Conservation (phyloP, 805 yeast species). For the Sugiyamaella americana region DNA sequence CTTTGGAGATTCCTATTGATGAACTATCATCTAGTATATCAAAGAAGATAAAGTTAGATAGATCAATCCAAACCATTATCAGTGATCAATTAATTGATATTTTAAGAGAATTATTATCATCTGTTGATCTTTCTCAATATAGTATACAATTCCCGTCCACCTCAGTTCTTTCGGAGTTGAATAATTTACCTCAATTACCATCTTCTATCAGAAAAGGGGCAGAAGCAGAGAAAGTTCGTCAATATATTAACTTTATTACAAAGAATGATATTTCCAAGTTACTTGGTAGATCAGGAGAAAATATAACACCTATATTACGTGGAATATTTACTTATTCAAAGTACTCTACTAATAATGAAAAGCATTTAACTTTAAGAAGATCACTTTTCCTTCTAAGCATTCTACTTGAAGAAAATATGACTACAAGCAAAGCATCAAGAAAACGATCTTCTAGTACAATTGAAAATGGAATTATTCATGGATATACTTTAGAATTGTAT, state of each 20-base stretch:
- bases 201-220: not conserved
- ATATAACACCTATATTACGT: not conserved
- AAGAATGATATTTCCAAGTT: not conserved
- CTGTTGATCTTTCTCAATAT: not conserved
- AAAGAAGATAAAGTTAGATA: not conserved
- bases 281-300: not conserved
- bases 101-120: not conserved
- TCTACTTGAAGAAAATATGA: not conserved
- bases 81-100: not conserved
- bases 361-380: not conserved
- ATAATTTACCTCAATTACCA: not conserved
- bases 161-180: not conserved
- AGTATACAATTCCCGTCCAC: not conserved
- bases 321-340: not conserved
- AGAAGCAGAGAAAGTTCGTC: not conserved
- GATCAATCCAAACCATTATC: not conserved
- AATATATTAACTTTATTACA: not conserved
- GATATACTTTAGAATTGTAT: slow-evolving; percentile 6
- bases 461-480: not conserved
- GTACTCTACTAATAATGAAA: not conserved
- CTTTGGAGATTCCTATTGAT: not conserved
- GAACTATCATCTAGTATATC: not conserved
- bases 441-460: not conserved
- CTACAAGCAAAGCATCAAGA: not conserved
- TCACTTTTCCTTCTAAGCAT: not conserved